Percentiles rank a stretch among this genome's conserved stretches.
phyloP scores from a whole-genome alignment of 202 grass and related monocot genomes.

The Carex arenaria region DNA sequence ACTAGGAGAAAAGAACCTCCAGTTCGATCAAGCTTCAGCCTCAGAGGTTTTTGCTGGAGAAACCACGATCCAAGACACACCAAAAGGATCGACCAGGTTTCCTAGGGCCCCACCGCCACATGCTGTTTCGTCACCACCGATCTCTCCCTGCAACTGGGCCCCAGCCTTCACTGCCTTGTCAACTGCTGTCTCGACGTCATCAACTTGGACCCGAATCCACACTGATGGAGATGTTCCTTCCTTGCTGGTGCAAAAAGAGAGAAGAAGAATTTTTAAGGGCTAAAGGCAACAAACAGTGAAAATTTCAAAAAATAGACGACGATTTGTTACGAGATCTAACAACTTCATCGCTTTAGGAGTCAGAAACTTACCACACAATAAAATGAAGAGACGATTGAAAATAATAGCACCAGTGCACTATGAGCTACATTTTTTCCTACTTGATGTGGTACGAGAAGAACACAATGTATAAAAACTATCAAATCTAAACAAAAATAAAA shows the following conservation, averaged over 20 bases:
- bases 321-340: neutral
- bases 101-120: conserved; percentile 3
- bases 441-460: neutral
- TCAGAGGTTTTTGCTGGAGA: neutral
- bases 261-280: neutral
- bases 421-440: neutral
- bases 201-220: conserved; percentile 28
- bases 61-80: conserved; percentile 37
- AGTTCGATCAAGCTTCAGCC: neutral
- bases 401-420: neutral
- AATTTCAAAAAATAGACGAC: neutral
- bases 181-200: conserved; percentile 31
- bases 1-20: neutral
- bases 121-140: conserved; percentile 22
- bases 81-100: conserved; percentile 45
- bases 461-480: neutral
- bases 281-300: neutral
- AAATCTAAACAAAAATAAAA: too few species aligned
- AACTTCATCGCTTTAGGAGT: too few species aligned
- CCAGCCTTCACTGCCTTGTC: conserved; percentile 30
- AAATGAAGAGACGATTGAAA: neutral
- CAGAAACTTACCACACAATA: too few species aligned
- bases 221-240: neutral
- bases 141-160: conserved; percentile 25
- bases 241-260: neutral